A percentile compares a stretch with the other conserved stretches of the same genome.
Conservation (phyloP, 257 asterid species). For the Fraxinus pennsylvanica region DNA sequence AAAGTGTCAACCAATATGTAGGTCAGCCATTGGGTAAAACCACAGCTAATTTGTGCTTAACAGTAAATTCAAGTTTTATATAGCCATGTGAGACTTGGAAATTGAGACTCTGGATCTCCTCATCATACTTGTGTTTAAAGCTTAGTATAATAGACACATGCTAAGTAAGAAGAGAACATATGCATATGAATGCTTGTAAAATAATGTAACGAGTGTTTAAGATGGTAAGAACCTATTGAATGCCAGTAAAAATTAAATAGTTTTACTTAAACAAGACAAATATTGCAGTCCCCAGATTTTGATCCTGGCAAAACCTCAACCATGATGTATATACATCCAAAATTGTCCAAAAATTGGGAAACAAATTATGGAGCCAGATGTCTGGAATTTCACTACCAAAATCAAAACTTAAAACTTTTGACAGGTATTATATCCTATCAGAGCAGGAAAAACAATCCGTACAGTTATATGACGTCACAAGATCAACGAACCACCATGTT, state of each 20-base stretch:
- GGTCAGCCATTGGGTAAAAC: neutral
- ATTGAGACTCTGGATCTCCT: neutral
- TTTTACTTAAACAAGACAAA: too few species aligned
- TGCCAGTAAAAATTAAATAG: neutral
- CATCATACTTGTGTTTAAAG: neutral
- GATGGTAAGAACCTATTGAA: neutral
- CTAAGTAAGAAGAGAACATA: neutral
- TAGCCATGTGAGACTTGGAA: neutral
- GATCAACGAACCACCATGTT: neutral
- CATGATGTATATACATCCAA: too few species aligned
- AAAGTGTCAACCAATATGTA: constrained; percentile 9
- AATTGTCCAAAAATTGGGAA: neutral
- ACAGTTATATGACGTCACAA: neutral
- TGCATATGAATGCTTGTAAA: neutral
- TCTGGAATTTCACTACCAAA: neutral
- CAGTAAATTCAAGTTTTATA: neutral
- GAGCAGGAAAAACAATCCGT: neutral
- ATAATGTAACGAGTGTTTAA: neutral
- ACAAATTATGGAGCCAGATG: neutral
- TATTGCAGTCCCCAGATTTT: too few species aligned
- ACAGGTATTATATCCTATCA: neutral
- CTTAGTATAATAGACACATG: neutral
- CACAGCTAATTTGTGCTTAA: neutral
- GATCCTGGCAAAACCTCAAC: too few species aligned
- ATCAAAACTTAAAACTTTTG: neutral